These are phyloP conservation scores for Alternaria tenuissima DNA, from an alignment of 2,329 filamentous ascomycete genomes.

Conservation along the genomic window DNA sequence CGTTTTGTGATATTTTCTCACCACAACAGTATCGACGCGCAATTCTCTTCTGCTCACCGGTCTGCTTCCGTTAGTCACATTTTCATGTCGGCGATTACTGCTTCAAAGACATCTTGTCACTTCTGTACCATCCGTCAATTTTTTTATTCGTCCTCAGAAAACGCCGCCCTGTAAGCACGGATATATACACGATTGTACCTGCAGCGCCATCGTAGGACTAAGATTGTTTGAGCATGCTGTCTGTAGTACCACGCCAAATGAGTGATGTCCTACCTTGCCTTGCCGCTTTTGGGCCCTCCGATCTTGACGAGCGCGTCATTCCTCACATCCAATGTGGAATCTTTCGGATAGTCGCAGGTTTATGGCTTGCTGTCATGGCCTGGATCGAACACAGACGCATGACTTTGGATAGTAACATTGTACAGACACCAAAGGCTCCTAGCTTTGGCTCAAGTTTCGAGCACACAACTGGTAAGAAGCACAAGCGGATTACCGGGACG, in stretches of 20 bases:
- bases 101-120: background rate
- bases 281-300: conserved; percentile 9
- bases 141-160: background rate
- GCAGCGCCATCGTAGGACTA: conserved; percentile 21
- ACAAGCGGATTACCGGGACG: background rate
- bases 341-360: conserved; percentile 10
- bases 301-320: background rate
- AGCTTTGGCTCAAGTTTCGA: background rate
- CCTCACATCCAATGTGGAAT: conserved; percentile 1
- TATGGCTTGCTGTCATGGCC: conserved; percentile 11
- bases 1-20: conserved; percentile 6
- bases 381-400: conserved; percentile 14
- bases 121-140: background rate
- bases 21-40: conserved; percentile 19
- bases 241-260: conserved; percentile 21
- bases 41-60: background rate
- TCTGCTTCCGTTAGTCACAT: background rate
- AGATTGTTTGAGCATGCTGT: conserved; percentile 15
- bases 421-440: conserved; percentile 20
- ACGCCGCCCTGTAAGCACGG: conserved; percentile 6
- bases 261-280: conserved; percentile 20
- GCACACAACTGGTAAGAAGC: conserved; percentile 3
- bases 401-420: conserved; percentile 22
- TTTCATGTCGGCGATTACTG: background rate
- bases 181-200: conserved; percentile 28